These are phyloP conservation scores for Inonotus obliquus DNA, from an alignment of 1,284 basidiomycete genomes.

Conservation along the genomic window DNA sequence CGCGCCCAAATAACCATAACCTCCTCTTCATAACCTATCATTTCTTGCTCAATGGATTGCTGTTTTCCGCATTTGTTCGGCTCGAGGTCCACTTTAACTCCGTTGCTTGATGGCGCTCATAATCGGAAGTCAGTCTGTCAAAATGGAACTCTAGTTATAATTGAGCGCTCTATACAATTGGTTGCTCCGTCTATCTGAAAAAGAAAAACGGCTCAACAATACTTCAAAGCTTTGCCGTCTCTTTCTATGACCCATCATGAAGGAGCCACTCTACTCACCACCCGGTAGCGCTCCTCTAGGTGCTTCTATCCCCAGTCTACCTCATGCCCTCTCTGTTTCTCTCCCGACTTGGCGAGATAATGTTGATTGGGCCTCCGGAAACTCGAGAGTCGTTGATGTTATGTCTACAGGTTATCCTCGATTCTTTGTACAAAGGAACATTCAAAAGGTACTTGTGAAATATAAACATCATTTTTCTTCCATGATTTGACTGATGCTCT, in stretches of 20 bases:
- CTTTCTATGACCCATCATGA: no score
- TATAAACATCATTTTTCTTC: not conserved
- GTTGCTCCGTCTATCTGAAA: no score
- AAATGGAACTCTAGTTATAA: no score
- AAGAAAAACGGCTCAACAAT: no score
- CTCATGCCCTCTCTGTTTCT: conserved; percentile 95
- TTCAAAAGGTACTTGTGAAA: conserved; percentile 66
- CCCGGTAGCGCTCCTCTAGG: conserved; percentile 28
- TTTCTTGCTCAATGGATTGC: no score
- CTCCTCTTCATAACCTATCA: no score
- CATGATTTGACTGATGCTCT: not conserved
- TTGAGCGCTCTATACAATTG: no score
- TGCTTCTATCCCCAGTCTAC: conserved; percentile 33
- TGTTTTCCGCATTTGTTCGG: no score
- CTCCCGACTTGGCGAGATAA: conserved; percentile 93
- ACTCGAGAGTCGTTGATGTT: conserved; percentile 70
- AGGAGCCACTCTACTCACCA: conserved; percentile 10
- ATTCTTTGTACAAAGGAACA: conserved; percentile 90
- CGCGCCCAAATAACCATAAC: no score
- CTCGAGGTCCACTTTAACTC: no score
- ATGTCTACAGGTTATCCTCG: conserved; percentile 95
- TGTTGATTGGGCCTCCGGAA: conserved; percentile 90
- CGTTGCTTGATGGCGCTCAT: not conserved
- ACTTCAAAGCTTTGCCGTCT: no score
- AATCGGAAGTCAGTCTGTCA: not conserved